Conservation (phyloP, 352 stramenopile species). For the Pythium scleroteichum region DNA sequence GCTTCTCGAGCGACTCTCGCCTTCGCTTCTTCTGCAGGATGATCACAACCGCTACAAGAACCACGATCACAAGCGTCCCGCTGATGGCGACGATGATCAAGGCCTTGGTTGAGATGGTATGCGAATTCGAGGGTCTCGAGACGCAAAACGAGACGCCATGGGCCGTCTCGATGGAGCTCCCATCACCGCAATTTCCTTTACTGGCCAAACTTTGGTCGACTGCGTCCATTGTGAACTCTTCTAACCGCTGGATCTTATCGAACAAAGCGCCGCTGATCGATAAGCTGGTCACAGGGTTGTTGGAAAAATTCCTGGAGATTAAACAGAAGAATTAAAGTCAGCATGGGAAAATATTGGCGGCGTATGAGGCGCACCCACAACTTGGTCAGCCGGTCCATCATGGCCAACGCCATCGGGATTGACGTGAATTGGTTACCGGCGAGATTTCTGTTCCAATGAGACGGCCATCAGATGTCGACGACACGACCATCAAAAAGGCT, state of each 20-base stretch:
- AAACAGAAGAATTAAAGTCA: not conserved
- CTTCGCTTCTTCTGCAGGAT: not conserved
- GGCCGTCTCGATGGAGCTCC: not conserved
- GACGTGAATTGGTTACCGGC: constrained; percentile 4
- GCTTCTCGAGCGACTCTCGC: not conserved
- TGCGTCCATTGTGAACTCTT: not conserved
- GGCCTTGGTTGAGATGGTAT: not conserved
- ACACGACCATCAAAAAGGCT: not conserved
- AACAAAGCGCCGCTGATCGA: not conserved
- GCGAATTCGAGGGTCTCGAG: not conserved
- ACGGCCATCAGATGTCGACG: not conserved
- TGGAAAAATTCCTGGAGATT: constrained; percentile 3
- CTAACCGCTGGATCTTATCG: not conserved
- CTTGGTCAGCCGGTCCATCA: not conserved
- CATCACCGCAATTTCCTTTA: not conserved
- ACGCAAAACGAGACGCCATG: constrained; percentile 5
- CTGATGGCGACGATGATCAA: constrained; percentile 3
- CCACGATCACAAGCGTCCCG: constrained; percentile 1
- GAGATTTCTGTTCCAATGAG: constrained; percentile 6
- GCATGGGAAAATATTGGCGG: not conserved
- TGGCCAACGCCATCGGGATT: not conserved
- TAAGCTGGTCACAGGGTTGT: constrained; percentile 7
- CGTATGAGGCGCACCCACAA: not conserved
- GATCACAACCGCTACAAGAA: not conserved
- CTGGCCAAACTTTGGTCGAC: not conserved